Conservation (phyloP, 139 green algal genomes). For the Trebouxia sp. region DNA sequence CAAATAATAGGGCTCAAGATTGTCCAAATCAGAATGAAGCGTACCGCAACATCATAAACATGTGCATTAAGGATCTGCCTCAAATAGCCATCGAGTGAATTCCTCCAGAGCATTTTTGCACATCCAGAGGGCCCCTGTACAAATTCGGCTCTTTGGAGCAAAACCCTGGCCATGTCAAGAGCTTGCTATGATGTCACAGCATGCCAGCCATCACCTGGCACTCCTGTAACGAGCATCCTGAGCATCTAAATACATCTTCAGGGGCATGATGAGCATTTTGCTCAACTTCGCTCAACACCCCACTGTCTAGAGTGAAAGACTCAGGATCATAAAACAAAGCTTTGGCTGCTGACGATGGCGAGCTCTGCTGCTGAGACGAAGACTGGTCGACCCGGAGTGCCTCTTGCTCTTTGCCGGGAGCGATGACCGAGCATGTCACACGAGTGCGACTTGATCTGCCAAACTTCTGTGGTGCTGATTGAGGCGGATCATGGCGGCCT, state of each 20-base stretch:
- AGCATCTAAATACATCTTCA: slow-evolving; percentile 72
- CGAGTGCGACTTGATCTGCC: background rate
- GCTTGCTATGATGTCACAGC: too few species aligned
- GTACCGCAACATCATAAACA: slow-evolving; percentile 96
- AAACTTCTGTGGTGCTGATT: background rate
- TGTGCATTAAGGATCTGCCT: slow-evolving; percentile 84
- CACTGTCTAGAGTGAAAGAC: slow-evolving; percentile 53
- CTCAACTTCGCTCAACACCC: slow-evolving; percentile 58
- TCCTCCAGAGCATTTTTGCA: slow-evolving; percentile 64
- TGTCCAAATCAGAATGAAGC: too few species aligned
- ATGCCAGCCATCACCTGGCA: slow-evolving; percentile 60
- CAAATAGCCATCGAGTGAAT: slow-evolving; percentile 81
- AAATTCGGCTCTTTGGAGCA: background rate
- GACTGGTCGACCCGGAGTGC: background rate
- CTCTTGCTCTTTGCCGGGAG: background rate
- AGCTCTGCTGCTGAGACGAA: background rate
- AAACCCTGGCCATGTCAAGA: too few species aligned
- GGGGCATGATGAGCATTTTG: slow-evolving; percentile 29
- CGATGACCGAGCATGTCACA: background rate
- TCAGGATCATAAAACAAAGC: slow-evolving; percentile 55
- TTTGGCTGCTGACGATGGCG: background rate
- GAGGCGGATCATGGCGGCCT: background rate
- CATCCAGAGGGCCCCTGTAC: slow-evolving; percentile 61
- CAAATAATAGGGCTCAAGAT: background rate
- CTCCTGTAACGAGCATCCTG: slow-evolving; percentile 66